A percentile compares a stretch with the other conserved stretches of the same genome.
Evolutionary conservation across 1,284 basidiomycete genomes (phyloP).

Genomic region (Peniophora sp.): DNA sequence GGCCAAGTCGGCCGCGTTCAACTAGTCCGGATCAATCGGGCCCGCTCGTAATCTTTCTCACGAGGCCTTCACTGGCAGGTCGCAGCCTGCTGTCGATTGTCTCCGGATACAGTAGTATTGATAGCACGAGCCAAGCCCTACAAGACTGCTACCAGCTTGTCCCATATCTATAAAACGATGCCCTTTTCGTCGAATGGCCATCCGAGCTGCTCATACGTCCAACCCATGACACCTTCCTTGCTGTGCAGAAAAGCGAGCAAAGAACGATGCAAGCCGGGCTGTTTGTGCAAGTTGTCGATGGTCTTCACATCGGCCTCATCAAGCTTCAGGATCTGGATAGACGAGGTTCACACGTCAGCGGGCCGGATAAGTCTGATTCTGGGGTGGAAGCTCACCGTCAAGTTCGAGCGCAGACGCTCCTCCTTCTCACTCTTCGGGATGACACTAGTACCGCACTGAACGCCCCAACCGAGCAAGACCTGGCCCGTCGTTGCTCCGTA

Average conservation of each 20-base stretch:
- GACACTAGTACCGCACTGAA: constrained; percentile 25
- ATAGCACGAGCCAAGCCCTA: too few species aligned
- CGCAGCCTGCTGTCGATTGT: too few species aligned
- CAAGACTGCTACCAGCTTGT: too few species aligned
- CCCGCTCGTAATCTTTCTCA: too few species aligned
- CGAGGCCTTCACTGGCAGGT: too few species aligned
- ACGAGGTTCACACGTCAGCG: neutral
- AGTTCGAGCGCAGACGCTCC: constrained; percentile 32
- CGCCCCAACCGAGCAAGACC: constrained; percentile 34
- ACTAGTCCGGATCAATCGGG: too few species aligned
- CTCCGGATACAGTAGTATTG: too few species aligned
- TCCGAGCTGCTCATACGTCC: neutral
- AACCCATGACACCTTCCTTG: neutral
- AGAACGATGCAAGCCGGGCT: constrained; percentile 4
- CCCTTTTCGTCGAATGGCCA: neutral
- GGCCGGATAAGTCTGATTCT: neutral
- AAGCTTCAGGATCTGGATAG: constrained; percentile 20
- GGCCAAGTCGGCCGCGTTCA: too few species aligned
- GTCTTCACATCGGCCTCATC: constrained; percentile 18
- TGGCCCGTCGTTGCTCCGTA: constrained; percentile 32
- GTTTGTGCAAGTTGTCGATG: constrained; percentile 4
- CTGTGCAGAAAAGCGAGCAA: neutral
- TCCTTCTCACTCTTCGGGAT: constrained; percentile 32
- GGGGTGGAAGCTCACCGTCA: constrained; percentile 16
- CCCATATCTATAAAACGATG: too few species aligned